Conservation (phyloP, 257 asterid species). For the Misopates orontium region DNA sequence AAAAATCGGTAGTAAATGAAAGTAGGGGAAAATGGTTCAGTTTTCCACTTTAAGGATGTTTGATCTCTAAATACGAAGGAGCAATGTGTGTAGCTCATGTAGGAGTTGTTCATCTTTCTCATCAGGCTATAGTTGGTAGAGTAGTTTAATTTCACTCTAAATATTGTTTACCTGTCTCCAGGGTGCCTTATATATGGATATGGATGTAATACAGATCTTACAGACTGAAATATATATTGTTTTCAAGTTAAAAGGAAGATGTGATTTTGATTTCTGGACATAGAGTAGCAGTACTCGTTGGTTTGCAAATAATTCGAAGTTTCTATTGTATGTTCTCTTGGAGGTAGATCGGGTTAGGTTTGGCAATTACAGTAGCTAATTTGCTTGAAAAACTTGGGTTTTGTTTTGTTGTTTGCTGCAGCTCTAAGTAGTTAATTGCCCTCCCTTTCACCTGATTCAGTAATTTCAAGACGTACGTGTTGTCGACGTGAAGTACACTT, state of each 20-base stretch:
- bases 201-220: too few species aligned
- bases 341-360: neutral
- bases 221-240: too few species aligned
- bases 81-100: neutral
- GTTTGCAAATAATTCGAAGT: slow-evolving; percentile 10
- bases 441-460: slow-evolving; percentile 11
- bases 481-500: neutral
- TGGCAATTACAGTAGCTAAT: neutral
- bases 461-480: neutral
- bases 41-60: too few species aligned
- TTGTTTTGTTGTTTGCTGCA: neutral
- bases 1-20: neutral
- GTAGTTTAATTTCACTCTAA: neutral
- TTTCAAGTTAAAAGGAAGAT: too few species aligned
- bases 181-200: neutral
- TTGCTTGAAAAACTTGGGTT: slow-evolving; percentile 5
- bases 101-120: slow-evolving; percentile 10
- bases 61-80: too few species aligned
- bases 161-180: neutral
- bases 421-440: slow-evolving; percentile 16
- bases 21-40: too few species aligned
- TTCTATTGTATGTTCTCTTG: slow-evolving; percentile 1
- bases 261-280: too few species aligned
- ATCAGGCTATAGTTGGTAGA: neutral
- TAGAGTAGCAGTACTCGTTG: neutral